Evolutionary conservation across 805 yeast species (phyloP), one percentile per base, ranked within the genome.

Genomic region (Pichia pseudocactophila): DNA sequence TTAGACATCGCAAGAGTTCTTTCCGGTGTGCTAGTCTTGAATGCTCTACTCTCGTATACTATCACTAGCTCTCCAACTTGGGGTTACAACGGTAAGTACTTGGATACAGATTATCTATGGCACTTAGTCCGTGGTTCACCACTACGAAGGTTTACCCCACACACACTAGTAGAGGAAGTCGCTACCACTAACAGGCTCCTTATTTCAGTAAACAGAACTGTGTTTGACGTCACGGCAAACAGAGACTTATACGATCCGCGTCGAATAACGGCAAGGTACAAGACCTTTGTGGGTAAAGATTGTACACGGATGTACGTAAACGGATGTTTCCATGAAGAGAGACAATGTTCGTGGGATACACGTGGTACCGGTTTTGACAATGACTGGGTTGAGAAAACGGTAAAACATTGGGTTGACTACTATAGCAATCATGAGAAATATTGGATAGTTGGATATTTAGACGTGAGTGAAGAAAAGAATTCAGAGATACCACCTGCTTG

Each of bases 271-370:
- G 53, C 74, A 0, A 28, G 52, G 27, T 82, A 82, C 55, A 52
- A 65, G 9, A 61, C 68, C 34, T 71, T 82, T 52, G 70, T 79
- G 27, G 92, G 90, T 1, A 63, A 63, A 34, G 92, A 82, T 57
- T 74, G 77, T 32, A 79, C 87, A 2, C 62, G 89, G 25, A 82
- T 82, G 16, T 80, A 72, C 51, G 78, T 73, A 3, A 82, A 86
- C 1, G 89, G 89, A 3, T 82, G 88, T 51, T 76, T 82, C 45
- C 56, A 61, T 33, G 66, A 67, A 28, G 57, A 52, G 13, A 74
- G 72, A 28, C 82, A 82, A 51, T 68, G 69, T 46, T 81, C 89
- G 0, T 70, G 74, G 56, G 90, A 83, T 55, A 58, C 82, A 34
- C 61, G 89, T 30, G 87, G 81, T 0, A 59, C 82, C 18, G 44